Evolutionary conservation across 2,329 filamentous ascomycete species (phyloP).

Genomic region (Botrytis deweyae): DNA sequence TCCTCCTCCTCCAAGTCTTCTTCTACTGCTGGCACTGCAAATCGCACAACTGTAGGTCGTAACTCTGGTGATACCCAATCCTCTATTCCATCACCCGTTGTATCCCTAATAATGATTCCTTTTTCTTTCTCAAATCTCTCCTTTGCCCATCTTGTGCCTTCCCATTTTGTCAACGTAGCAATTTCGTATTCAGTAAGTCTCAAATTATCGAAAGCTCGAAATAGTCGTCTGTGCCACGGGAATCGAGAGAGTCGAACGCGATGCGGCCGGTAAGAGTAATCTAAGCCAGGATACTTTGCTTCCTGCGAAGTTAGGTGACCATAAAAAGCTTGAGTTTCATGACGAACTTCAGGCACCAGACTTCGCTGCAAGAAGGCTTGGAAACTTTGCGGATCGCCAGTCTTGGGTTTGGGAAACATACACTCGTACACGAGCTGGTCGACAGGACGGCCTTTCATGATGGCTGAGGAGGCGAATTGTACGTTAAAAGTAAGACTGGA

Average conservation of each 20-base stretch:
- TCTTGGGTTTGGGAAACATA: constrained; percentile 68
- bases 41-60: constrained; percentile 26
- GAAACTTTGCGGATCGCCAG: constrained; percentile 70
- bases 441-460: constrained; percentile 67
- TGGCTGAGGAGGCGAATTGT: constrained; percentile 15
- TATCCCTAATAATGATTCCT: constrained; percentile 67
- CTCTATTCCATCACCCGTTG: constrained; percentile 65
- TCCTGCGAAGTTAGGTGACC: constrained; percentile 76
- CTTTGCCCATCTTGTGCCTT: constrained; percentile 80
- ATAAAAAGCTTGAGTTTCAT: constrained; percentile 72
- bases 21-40: constrained; percentile 30
- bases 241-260: constrained; percentile 76
- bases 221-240: constrained; percentile 73
- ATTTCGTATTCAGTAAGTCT: constrained; percentile 70
- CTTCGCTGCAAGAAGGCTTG: constrained; percentile 66
- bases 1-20: constrained; percentile 42
- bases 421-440: constrained; percentile 72
- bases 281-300: constrained; percentile 77
- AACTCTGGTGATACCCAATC: constrained; percentile 56
- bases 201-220: constrained; percentile 71
- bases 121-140: constrained; percentile 77
- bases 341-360: constrained; percentile 71
- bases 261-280: constrained; percentile 72
- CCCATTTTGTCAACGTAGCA: constrained; percentile 72
- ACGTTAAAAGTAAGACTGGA: constrained; percentile 9